Base-by-base conservation (phyloP, 495 filamentous ascomycete genomes). In the Penicillium odoratum region DNA sequence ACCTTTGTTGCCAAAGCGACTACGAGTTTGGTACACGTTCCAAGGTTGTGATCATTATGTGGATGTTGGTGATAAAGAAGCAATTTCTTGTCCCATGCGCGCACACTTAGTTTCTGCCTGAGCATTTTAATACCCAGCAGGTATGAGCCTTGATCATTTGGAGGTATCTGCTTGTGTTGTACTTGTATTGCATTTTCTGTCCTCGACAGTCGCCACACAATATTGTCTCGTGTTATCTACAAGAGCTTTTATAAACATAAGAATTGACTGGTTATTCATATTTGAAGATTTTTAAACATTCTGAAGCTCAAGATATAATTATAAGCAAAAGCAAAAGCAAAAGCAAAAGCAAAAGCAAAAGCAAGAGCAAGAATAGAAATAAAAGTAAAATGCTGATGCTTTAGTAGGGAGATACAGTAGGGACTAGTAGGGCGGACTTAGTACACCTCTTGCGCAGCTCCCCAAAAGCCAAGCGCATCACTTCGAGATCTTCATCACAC, bases 1-100 rank as follows among this genome's bases (percentile, higher is more conserved):
- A 10, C 83, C 83, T 10, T 66, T 79, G 28, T 63, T 73, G 40
- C 71, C 69, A 26, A 85, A 85, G 69, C 73, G 69, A 36, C 60
- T 86, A 62, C 77, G 71, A 61, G 73, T 86, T 29, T 78, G 76
- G 74, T 86, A 84, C 58, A 62, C 60, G 28, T 84, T 79, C 61
- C 67, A 74, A 56, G 80, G 77, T 4, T 75, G 66, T 48, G 72
- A 76, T 51, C 70, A 77, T 58, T 75, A 67, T 38, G 73, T 74
- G 21, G 78, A 80, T 54, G 76, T 77, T n/a, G 59, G 58, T 28
- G 79, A 81, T 52, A 68, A 71, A 44, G 78, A 78, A 38, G 77
- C 74, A 28, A 44, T 76, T 48, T 51, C 67, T 16, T 77, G 73
- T 50, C 77, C 77, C 9, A 68, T 73, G 68, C 70, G 75, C 9